Conservation (phyloP, 2,329 filamentous ascomycete genomes). For the Fusarium subglutinans region DNA sequence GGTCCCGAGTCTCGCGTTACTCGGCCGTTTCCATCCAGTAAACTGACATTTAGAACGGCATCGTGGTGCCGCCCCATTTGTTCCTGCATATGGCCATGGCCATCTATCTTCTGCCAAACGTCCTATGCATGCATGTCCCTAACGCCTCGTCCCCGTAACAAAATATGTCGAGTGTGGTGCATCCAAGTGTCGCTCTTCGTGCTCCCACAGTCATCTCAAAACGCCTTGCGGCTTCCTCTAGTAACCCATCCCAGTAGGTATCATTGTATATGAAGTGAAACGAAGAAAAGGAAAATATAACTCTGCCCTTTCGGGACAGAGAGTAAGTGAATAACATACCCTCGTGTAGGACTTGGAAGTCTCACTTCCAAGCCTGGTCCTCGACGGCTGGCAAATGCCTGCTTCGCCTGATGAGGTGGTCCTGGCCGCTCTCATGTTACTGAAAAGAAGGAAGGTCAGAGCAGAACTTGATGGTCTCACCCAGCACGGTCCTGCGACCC, state of each 20-base stretch:
- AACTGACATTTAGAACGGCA: conserved; percentile 22
- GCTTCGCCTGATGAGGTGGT: conserved; percentile 47
- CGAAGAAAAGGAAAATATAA: conserved; percentile 15
- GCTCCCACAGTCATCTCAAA: conserved; percentile 35
- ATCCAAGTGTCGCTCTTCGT: conserved; percentile 46
- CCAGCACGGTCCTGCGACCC: conserved; percentile 39
- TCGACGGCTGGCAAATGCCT: conserved; percentile 49
- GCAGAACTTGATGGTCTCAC: conserved; percentile 29
- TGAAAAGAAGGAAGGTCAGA: conserved; percentile 34
- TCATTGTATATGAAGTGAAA: conserved; percentile 45
- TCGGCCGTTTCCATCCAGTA: conserved; percentile 24
- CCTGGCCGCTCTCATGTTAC: conserved; percentile 37
- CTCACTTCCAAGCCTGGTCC: conserved; percentile 17
- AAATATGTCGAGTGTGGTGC: conserved; percentile 40
- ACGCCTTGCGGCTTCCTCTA: conserved; percentile 56
- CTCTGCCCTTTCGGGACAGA: conserved; percentile 36
- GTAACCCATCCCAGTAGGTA: conserved; percentile 48
- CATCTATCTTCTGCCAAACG: conserved; percentile 13
- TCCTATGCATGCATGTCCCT: conserved; percentile 36
- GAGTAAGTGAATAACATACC: conserved; percentile 34
- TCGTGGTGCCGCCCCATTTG: conserved; percentile 31
- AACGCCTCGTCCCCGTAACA: conserved; percentile 35
- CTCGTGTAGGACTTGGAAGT: conserved; percentile 8
- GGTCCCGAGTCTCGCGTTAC: conserved; percentile 33
- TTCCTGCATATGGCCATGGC: conserved; percentile 41